These are phyloP conservation scores for Pseudogymnoascus sp. DNA, from an alignment of 2,329 filamentous ascomycete genomes.

Conservation along the genomic window DNA sequence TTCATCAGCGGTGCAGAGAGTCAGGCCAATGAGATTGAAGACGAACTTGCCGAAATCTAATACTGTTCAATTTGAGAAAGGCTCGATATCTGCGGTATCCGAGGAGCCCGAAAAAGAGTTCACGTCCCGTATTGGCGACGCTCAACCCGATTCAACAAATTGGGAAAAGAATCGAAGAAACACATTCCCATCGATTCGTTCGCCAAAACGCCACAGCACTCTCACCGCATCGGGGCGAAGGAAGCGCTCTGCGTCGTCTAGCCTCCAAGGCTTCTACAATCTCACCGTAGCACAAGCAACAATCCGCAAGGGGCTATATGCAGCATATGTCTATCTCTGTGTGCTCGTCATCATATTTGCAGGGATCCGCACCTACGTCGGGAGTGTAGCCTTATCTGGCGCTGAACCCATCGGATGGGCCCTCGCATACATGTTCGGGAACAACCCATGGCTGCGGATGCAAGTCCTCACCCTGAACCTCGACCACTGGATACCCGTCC, in stretches of 20 bases:
- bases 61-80: not conserved
- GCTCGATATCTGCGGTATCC: slow-evolving; percentile 19
- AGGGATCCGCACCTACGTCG: slow-evolving; percentile 64
- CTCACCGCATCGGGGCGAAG: slow-evolving; percentile 55
- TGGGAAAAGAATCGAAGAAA: not conserved
- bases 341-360: slow-evolving; percentile 60
- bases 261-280: slow-evolving; percentile 65
- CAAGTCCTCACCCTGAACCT: slow-evolving; percentile 61
- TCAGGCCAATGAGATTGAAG: not conserved
- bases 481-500: slow-evolving; percentile 68
- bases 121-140: not conserved
- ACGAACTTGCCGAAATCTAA: not conserved
- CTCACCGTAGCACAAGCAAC: slow-evolving; percentile 73
- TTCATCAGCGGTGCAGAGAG: not conserved
- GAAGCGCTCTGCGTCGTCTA: slow-evolving; percentile 57
- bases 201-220: not conserved
- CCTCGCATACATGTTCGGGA: slow-evolving; percentile 78
- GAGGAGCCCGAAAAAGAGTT: slow-evolving; percentile 22
- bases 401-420: slow-evolving; percentile 90
- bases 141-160: not conserved
- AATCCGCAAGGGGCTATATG: slow-evolving; percentile 75
- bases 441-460: slow-evolving; percentile 63
- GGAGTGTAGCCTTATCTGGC: slow-evolving; percentile 56
- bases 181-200: not conserved
- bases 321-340: slow-evolving; percentile 65